Evolutionary conservation across 495 filamentous ascomycete species (phyloP).

Genomic region (Hypoxylon crocopeplum): DNA sequence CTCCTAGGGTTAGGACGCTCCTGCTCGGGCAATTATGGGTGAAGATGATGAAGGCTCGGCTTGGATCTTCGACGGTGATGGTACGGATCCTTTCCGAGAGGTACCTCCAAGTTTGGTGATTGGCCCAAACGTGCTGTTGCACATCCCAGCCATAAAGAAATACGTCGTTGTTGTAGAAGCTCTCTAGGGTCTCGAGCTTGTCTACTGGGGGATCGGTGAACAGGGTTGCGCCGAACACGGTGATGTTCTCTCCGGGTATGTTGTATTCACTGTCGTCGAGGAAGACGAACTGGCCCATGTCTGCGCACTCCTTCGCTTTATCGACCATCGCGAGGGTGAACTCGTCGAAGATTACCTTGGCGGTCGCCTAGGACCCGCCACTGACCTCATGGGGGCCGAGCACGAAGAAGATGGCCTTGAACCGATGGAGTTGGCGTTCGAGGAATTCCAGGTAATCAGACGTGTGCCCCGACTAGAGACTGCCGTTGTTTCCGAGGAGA

Average conservation of each 20-base stretch:
- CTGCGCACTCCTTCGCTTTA: not conserved
- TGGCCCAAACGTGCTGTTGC: not conserved
- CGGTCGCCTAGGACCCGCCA: not conserved
- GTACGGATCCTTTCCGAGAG: not conserved
- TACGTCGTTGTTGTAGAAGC: not conserved
- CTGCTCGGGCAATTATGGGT: conserved; percentile 7
- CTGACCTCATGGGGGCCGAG: conserved; percentile 2
- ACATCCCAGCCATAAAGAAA: not conserved
- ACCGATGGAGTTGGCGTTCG: not conserved
- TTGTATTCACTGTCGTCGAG: conserved; percentile 9
- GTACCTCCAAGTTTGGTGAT: not conserved
- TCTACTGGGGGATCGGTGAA: not conserved
- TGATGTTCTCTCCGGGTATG: conserved; percentile 1
- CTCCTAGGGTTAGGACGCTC: not conserved
- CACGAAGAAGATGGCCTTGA: conserved; percentile 8
- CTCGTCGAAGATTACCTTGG: not conserved
- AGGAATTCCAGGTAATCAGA: not conserved
- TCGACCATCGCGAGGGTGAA: not conserved
- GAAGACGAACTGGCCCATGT: conserved; percentile 6
- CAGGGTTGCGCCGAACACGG: conserved; percentile 2
- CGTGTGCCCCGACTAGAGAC: not conserved
- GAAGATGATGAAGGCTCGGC: conserved; percentile 7
- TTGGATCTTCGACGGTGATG: not conserved
- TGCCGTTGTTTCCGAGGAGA: conserved; percentile 11
- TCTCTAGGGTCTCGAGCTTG: not conserved